Evolutionary conservation across 2,329 filamentous ascomycete species (phyloP).

Genomic region (Pochonia chlamydosporia): DNA sequence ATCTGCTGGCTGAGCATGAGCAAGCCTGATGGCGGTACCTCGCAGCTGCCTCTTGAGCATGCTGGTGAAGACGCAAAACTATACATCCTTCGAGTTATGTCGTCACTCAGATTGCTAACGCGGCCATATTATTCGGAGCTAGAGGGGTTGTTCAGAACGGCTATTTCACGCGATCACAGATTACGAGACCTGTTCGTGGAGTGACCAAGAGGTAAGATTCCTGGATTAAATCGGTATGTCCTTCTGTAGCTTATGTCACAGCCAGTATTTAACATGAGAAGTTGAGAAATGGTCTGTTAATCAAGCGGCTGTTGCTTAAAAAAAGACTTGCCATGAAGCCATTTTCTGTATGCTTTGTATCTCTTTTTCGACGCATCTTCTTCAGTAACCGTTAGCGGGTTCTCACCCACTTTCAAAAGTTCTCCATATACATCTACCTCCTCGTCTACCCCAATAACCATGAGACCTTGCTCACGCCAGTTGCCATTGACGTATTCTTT

Average conservation of each 20-base stretch:
- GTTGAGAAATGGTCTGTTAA: conserved; percentile 22
- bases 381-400: conserved; percentile 80
- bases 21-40: conserved; percentile 21
- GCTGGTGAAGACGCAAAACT: background rate
- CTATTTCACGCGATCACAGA: background rate
- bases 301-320: conserved; percentile 82
- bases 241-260: background rate
- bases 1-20: conserved; percentile 56
- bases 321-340: conserved; percentile 88
- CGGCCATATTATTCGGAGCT: background rate
- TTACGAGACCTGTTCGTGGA: background rate
- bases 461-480: conserved; percentile 55
- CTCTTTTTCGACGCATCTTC: conserved; percentile 88
- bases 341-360: conserved; percentile 94
- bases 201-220: background rate
- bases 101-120: background rate
- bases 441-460: conserved; percentile 42
- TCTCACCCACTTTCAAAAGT: conserved; percentile 69
- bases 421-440: conserved; percentile 60
- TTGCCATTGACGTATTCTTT: conserved; percentile 72
- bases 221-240: background rate
- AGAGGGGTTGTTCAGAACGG: background rate
- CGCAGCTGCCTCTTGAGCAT: background rate
- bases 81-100: background rate
- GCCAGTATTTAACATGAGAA: background rate